Conservation (phyloP, 148 eudicot species). For the Camellia japonica region DNA sequence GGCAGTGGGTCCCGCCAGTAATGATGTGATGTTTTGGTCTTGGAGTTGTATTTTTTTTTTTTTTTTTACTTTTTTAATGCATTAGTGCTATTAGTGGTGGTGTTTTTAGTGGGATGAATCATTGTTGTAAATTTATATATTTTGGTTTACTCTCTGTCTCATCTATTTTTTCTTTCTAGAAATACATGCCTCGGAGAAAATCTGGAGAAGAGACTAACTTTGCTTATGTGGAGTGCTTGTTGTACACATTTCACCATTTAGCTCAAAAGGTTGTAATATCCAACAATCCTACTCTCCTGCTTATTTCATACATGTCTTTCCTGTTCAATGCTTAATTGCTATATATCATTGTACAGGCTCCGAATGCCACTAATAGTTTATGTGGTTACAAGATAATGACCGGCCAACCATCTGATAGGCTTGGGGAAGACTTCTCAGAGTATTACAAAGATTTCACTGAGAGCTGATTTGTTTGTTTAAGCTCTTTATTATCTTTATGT, state of each 20-base stretch:
- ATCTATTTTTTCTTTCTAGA: conserved; percentile 32
- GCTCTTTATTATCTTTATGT: background rate
- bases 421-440: conserved; percentile 94
- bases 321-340: conserved; percentile 13
- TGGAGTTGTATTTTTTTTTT: too few species aligned
- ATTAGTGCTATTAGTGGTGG: too few species aligned
- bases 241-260: conserved; percentile 85
- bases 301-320: background rate
- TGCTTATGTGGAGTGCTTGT: conserved; percentile 75
- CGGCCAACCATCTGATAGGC: conserved; percentile 97
- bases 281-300: conserved; percentile 1
- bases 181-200: conserved; percentile 81
- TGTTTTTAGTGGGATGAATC: too few species aligned
- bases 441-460: conserved; percentile 69
- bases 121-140: background rate
- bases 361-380: conserved; percentile 85
- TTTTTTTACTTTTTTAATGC: too few species aligned
- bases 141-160: background rate
- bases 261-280: conserved; percentile 66
- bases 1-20: too few species aligned
- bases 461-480: conserved; percentile 34
- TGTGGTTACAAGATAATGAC: conserved; percentile 94
- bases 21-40: too few species aligned
- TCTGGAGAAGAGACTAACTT: conserved; percentile 84
- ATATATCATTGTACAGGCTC: conserved; percentile 45